Evolutionary conservation across 352 stramenopile species (phyloP).

Genomic region (Globisporangium viniferum): DNA sequence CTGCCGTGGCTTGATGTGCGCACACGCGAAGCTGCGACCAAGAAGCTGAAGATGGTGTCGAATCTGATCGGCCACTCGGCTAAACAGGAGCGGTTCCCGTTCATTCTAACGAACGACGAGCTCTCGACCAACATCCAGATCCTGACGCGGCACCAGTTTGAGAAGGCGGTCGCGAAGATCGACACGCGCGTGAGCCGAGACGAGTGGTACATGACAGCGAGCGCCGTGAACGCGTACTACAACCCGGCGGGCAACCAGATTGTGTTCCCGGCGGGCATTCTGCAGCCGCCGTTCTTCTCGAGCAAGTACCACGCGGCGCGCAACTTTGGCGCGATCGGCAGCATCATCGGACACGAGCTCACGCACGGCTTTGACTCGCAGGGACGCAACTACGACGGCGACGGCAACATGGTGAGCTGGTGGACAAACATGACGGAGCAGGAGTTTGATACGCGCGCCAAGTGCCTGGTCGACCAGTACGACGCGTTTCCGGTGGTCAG

Average conservation of each 20-base stretch:
- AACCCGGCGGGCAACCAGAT: slow-evolving; percentile 84
- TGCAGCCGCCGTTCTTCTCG: slow-evolving; percentile 94
- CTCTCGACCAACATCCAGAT: slow-evolving; percentile 48
- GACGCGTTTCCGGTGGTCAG: slow-evolving; percentile 40
- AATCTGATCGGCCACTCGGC: slow-evolving; percentile 69
- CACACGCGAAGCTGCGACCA: slow-evolving; percentile 76
- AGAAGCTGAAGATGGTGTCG: slow-evolving; percentile 86
- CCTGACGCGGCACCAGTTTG: slow-evolving; percentile 44
- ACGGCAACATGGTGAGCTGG: slow-evolving; percentile 92
- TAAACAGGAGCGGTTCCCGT: slow-evolving; percentile 47
- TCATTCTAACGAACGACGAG: slow-evolving; percentile 37
- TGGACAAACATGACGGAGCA: slow-evolving; percentile 85
- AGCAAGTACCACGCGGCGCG: slow-evolving; percentile 74
- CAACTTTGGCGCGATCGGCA: slow-evolving; percentile 93
- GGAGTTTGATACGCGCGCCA: slow-evolving; percentile 61
- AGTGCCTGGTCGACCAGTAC: slow-evolving; percentile 74
- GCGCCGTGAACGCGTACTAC: slow-evolving; percentile 92
- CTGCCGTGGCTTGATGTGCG: slow-evolving; percentile 88
- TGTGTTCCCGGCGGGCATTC: slow-evolving; percentile 94
- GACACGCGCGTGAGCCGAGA: slow-evolving; percentile 48
- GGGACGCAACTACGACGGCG: slow-evolving; percentile 83
- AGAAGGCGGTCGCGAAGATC: slow-evolving; percentile 35
- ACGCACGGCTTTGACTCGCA: slow-evolving; percentile 95
- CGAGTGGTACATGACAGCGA: slow-evolving; percentile 90
- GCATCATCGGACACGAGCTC: slow-evolving; percentile 94